Evolutionary conservation across 257 asterid species (phyloP), one percentile per base, ranked within the genome.

Genomic region (Solanum chaucha): DNA sequence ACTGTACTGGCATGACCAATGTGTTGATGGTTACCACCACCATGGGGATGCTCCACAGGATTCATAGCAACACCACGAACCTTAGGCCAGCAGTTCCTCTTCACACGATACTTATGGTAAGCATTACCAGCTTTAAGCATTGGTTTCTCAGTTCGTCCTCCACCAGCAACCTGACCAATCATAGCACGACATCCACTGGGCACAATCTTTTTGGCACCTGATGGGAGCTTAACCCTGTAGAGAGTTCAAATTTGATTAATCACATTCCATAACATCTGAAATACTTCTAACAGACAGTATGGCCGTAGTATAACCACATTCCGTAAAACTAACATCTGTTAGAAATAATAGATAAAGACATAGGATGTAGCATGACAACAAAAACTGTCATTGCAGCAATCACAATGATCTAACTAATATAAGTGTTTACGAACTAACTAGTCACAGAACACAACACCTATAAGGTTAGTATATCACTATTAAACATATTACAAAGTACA

Each of bases 11-110:
- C 95, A 12, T 93, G 95, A 86, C 94, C 95, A 26, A 92, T 92
- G 19, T 93, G 95, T 64, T 93, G 94, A 61, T 93, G 94, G 93
- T 92, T 93, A 92, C 95, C 95, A 93, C 93, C 95, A 84, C 95
- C 95, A 87, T 93, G 95, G 12, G 95, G 94, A 93, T 93, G 95
- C 93, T 93, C 95, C 7, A 93, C 95, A 0, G 95, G 95, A 48
- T 92, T 93, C 95, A 93, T 93, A 58, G 95, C 88, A 77, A 87
- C 88, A 87, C 88, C 88, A 81, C 86, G 88, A 34, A 87, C 88
- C 88, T 87, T 87, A 35, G 88, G 88, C 88, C 88, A 87, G 86
- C 88, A 48, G 51, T 87, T 87, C 82, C 88, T 87, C 88, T 87
- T 87, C 67, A 87, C 95, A 36, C 95, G 88, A 88, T 86, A 93